Evolutionary conservation across 768 basidiomycete genomes (phyloP), one percentile per base, ranked within the genome.

Genomic region (Calocybe gangraenosa): DNA sequence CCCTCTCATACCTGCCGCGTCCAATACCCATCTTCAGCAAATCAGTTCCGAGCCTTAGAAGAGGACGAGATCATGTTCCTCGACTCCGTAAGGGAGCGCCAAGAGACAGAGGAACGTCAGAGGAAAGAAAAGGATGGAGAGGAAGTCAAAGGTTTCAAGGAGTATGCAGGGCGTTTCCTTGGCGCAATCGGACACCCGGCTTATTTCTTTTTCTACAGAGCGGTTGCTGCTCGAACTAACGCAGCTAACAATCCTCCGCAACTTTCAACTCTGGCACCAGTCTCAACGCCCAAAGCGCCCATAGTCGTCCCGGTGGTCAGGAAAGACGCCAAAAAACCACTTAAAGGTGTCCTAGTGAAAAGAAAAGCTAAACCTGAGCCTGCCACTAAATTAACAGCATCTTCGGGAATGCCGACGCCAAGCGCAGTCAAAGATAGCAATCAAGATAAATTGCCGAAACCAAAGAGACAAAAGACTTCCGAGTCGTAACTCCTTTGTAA

Each of bases 21-120:
- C 50, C 54, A 36, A 52, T 49, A 10, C 32, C 10, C 42, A 33
- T 40, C 38, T 28, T 44, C 61, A 87, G 88, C 88, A 42, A 92
- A 91, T 59, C 90, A 92, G 58, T 92, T 92, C 56, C 84, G 90
- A 44, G 87, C 90, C 3, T 68, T 92, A 30, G 90, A 92, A 58
- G 90, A 92, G 62, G 90, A 92, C 65, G 90, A 92, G 58, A 84
- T 92, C 51, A 81, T 87, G 73, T 92, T 92, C 58, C 76, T 92
- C 22, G 90, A 92, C 58, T 86, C 87, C 14, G 71, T 92, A 48
- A 73, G 84, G 49, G 84, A 90, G 61, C 79, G 79, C 40, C 80
- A 87, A 60, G 75, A 81, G 51, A 76, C 77, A 50, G 87, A 89
- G 65, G 90, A 92, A 59, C 78, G 81, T 13, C 71, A 81, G 44